phyloP scores from a whole-genome alignment of 768 basidiomycete genomes.

The Hericium rajendrae region DNA sequence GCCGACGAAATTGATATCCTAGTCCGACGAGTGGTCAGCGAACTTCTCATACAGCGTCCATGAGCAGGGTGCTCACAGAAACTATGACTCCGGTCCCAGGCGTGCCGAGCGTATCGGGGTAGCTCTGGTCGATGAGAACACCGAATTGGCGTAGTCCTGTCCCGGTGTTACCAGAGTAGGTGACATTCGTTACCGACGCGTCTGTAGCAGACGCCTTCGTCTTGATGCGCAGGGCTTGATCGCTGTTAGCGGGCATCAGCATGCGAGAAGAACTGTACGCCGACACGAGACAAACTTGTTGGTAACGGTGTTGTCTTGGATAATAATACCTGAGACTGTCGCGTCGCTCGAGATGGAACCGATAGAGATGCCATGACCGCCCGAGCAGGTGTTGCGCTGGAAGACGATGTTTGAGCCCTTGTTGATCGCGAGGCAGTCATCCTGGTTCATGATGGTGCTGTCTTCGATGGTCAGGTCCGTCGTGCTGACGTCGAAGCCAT shows the following conservation, averaged over 20 bases:
- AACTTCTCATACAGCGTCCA: not conserved
- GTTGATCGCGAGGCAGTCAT: slow-evolving; percentile 56
- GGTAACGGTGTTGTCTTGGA: slow-evolving; percentile 43
- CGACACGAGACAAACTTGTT: slow-evolving; percentile 32
- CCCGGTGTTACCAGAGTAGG: slow-evolving; percentile 45
- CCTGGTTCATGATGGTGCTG: slow-evolving; percentile 22
- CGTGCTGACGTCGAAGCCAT: slow-evolving; percentile 22
- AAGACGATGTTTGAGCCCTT: slow-evolving; percentile 29
- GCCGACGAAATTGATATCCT: slow-evolving; percentile 42
- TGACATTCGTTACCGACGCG: slow-evolving; percentile 39
- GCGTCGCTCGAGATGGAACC: slow-evolving; percentile 40
- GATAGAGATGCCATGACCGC: slow-evolving; percentile 56
- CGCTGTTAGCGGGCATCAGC: slow-evolving; percentile 21
- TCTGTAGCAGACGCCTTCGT: slow-evolving; percentile 34
- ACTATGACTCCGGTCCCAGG: slow-evolving; percentile 50
- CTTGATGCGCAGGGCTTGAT: slow-evolving; percentile 56
- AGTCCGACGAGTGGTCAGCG: not conserved
- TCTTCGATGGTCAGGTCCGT: slow-evolving; percentile 19
- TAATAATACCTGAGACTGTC: slow-evolving; percentile 36
- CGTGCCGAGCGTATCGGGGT: slow-evolving; percentile 40
- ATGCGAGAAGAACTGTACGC: not conserved
- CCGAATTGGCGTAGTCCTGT: slow-evolving; percentile 40
- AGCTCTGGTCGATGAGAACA: slow-evolving; percentile 56
- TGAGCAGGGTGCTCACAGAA: slow-evolving; percentile 31
- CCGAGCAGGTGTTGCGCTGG: slow-evolving; percentile 38